A percentile compares a stretch with the other conserved stretches of the same genome.
Conservation (phyloP, 2,329 filamentous ascomycete species). For the Chrysoporthe puriensis region DNA sequence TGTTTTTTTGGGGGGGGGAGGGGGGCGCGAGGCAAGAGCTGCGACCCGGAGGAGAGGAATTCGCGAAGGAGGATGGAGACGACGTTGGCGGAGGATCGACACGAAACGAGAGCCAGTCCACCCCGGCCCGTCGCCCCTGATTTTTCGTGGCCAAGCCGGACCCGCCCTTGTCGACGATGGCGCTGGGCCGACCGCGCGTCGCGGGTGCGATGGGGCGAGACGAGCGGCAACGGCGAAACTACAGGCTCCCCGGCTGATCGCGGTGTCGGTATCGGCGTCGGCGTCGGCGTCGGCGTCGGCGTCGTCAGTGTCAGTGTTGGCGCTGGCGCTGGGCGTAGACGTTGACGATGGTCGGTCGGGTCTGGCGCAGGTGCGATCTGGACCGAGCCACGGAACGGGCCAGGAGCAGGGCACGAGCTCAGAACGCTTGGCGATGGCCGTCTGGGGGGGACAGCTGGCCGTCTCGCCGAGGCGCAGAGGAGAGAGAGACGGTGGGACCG, state of each 20-base stretch:
- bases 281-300: not conserved
- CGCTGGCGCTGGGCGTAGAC: not conserved
- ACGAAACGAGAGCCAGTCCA: constrained; percentile 6
- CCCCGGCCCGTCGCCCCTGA: not conserved
- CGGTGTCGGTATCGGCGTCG: not conserved
- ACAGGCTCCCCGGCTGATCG: not conserved
- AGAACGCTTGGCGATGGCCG: not conserved
- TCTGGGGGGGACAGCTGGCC: not conserved
- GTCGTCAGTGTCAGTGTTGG: too few species aligned
- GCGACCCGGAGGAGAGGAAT: not conserved
- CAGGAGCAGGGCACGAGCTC: not conserved
- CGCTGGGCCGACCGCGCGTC: not conserved
- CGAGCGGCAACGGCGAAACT: not conserved
- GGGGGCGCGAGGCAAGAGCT: not conserved
- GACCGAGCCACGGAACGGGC: constrained; percentile 4
- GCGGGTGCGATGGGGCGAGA: not conserved
- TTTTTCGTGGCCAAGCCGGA: not conserved
- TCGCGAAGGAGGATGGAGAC: not conserved
- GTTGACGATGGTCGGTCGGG: not conserved
- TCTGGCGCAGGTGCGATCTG: not conserved
- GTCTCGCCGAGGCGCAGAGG: not conserved
- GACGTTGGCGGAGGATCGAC: not conserved
- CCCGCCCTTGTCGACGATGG: not conserved
- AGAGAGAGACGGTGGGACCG: not conserved
- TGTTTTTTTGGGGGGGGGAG: not conserved